Evolutionary conservation across 2,329 filamentous ascomycete species (phyloP), one percentile per base, ranked within the genome.

Genomic region (Fusarium tupiense): DNA sequence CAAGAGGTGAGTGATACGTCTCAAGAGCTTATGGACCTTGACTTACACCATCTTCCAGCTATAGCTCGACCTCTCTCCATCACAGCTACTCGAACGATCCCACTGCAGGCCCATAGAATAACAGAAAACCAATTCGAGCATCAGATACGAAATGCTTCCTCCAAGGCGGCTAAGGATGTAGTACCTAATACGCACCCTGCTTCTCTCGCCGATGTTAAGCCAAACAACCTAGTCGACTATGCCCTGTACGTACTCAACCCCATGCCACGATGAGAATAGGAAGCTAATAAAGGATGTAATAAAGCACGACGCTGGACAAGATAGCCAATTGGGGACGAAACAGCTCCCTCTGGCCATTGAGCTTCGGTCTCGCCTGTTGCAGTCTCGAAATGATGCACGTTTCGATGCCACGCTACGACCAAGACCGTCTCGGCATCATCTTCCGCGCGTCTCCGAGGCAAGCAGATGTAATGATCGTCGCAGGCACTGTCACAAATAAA

Each of bases 401-500:
- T 6, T 91, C 89, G 5, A 90, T 89, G 75, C 89, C 89, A 8
- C 85, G 89, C 22, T 91, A 91, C 83, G 89, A 91, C 68, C 89
- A 91, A 75, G 89, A 91, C 80, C 86, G 89, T 24, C 83, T 91
- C 22, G 90, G 90, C 53, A 91, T 91, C 71, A 91, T 92, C 78
- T 92, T 92, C 83, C 88, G 91, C 61, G 91, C 90, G 26, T 91
- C 90, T 0, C 91, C 91, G 0, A 86, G 90, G 52, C 90, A 92
- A 76, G 86, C 89, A 24, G 90, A 92, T 77, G 88, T 91, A 22
- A 91, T 92, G 88, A 90, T 92, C 61, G 90, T 92, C 1, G 90
- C 90, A 4, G 91, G 91, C 26, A 92, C 91, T 5, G 84, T 92
- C 31, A 91, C 89, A 22, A 92, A 92, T 81, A 92, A 92, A 80